Evolutionary conservation across 1,284 basidiomycete genomes (phyloP).

Genomic region (Naganishia albida): DNA sequence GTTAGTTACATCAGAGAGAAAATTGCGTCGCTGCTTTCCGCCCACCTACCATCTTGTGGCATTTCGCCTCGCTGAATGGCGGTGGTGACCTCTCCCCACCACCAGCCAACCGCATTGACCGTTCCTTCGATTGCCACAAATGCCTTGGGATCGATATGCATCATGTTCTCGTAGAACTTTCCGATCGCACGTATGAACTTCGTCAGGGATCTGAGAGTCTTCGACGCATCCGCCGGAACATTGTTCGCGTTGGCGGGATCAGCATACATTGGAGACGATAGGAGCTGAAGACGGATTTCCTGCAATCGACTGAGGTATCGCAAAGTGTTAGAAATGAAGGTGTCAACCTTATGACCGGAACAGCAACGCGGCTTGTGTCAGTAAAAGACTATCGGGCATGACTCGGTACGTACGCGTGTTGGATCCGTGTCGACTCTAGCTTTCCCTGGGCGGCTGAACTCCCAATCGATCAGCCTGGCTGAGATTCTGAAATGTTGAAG

Average conservation of each 20-base stretch:
- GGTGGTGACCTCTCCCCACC: conserved; percentile 53
- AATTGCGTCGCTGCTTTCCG: not conserved
- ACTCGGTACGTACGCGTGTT: conserved; percentile 4
- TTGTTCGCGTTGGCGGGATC: conserved; percentile 12
- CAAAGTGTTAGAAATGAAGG: conserved; percentile 46
- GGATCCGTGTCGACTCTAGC: conserved; percentile 39
- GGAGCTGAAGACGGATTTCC: conserved; percentile 35
- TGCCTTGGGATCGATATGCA: conserved; percentile 50
- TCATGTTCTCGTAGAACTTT: conserved; percentile 52
- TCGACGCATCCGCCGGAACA: conserved; percentile 34
- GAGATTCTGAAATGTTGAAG: conserved; percentile 12
- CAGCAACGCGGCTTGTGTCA: not conserved
- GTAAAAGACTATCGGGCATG: not conserved
- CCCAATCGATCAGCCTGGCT: conserved; percentile 34
- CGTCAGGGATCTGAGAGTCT: conserved; percentile 42
- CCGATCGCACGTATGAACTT: conserved; percentile 52
- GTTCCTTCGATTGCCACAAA: conserved; percentile 49
- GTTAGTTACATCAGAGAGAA: too few species aligned
- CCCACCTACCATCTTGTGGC: conserved; percentile 48
- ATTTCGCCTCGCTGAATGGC: conserved; percentile 49
- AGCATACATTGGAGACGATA: conserved; percentile 41
- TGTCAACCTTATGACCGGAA: conserved; percentile 39
- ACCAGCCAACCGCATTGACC: conserved; percentile 51
- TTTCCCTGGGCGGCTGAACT: conserved; percentile 32
- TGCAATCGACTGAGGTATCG: conserved; percentile 49